These are phyloP conservation scores for Saccharomycopsis synnaedendra DNA, from an alignment of 805 yeast genomes.

Conservation along the genomic window DNA sequence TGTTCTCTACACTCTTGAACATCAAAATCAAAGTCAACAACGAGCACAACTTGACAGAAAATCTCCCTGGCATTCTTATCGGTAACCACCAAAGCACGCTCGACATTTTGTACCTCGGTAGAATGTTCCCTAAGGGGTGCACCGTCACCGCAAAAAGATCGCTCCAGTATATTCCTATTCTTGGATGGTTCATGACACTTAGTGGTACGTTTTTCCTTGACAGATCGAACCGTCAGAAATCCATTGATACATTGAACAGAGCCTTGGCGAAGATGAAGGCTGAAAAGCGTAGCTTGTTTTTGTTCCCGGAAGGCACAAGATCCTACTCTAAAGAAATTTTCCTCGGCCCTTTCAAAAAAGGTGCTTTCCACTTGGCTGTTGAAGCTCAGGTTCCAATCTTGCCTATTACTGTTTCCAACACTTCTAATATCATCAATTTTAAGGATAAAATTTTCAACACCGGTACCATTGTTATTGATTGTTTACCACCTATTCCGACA, in stretches of 20 bases:
- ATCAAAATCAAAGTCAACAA: conserved; percentile 59
- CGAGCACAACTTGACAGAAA: conserved; percentile 37
- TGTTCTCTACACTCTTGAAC: conserved; percentile 54
- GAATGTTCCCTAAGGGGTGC: conserved; percentile 76
- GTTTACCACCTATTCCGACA: conserved; percentile 73
- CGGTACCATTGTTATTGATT: conserved; percentile 71
- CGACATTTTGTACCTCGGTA: conserved; percentile 75
- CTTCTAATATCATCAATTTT: conserved; percentile 59
- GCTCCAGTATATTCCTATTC: conserved; percentile 71
- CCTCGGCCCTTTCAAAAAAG: conserved; percentile 85
- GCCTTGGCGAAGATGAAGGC: conserved; percentile 55
- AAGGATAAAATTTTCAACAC: conserved; percentile 51
- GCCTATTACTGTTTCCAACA: conserved; percentile 82
- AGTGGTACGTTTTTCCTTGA: conserved; percentile 89
- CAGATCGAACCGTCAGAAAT: conserved; percentile 63
- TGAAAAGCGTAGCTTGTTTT: conserved; percentile 64
- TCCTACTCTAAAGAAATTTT: conserved; percentile 60
- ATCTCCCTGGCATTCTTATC: conserved; percentile 66
- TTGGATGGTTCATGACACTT: conserved; percentile 94
- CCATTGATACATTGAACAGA: conserved; percentile 58
- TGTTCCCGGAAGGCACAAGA: conserved; percentile 97
- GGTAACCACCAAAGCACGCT: conserved; percentile 88
- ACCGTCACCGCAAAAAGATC: conserved; percentile 88
- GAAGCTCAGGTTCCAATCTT: conserved; percentile 84
- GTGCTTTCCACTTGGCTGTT: conserved; percentile 95